These are phyloP conservation scores for Murraya koenigii DNA, from an alignment of 345 rosid genomes.

Conservation along the genomic window DNA sequence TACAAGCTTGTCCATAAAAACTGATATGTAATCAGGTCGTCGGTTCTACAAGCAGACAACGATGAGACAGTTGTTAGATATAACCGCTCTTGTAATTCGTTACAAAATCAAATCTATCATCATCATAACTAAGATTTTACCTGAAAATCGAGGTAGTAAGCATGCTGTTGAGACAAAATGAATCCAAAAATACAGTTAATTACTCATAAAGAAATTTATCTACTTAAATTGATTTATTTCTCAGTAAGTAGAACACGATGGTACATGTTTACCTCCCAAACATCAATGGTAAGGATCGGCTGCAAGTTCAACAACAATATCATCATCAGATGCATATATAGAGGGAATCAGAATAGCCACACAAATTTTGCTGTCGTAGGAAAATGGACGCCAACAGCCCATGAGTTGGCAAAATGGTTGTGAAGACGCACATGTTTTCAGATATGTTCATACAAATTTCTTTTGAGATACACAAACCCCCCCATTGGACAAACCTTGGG, in stretches of 20 bases:
- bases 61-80: background rate
- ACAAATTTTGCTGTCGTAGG: too few species aligned
- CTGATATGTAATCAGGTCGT: slow-evolving; percentile 62
- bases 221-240: background rate
- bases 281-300: slow-evolving; percentile 91
- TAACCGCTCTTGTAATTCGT: background rate
- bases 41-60: slow-evolving; percentile 45
- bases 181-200: slow-evolving; percentile 5
- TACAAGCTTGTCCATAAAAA: slow-evolving; percentile 74
- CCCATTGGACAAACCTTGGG: too few species aligned
- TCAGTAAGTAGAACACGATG: too few species aligned
- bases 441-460: too few species aligned
- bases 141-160: slow-evolving; percentile 94
- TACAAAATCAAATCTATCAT: background rate
- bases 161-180: slow-evolving; percentile 58
- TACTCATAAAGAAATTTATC: background rate
- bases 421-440: too few species aligned
- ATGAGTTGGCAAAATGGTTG: too few species aligned
- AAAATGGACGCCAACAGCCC: too few species aligned
- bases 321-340: slow-evolving; percentile 13
- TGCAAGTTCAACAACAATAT: slow-evolving; percentile 36
- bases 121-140: slow-evolving; percentile 27
- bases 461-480: too few species aligned
- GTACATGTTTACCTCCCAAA: slow-evolving; percentile 76
- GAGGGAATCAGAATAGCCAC: background rate